These are phyloP conservation scores for Avicennia marina DNA, from an alignment of 257 asterid species.

Conservation along the genomic window DNA sequence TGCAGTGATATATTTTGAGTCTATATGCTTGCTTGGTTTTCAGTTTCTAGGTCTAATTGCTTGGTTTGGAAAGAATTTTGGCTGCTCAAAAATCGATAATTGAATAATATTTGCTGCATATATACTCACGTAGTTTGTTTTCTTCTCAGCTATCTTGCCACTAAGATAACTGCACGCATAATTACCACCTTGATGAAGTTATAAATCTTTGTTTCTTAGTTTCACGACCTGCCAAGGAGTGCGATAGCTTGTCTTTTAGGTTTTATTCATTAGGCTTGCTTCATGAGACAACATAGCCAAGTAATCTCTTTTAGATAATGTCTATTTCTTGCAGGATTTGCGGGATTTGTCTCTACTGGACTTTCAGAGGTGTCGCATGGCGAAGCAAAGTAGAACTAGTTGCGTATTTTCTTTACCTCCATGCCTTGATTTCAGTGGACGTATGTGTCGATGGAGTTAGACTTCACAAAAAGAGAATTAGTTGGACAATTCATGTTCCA, in stretches of 20 bases:
- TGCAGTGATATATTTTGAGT: too few species aligned
- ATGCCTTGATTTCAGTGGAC: not conserved
- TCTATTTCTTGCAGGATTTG: conserved; percentile 24
- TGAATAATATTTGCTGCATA: not conserved
- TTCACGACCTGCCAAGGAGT: conserved; percentile 3
- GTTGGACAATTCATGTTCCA: not conserved
- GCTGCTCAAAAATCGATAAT: not conserved
- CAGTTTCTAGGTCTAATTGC: not conserved
- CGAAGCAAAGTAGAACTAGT: not conserved
- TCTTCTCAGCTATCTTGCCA: not conserved
- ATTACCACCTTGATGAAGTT: not conserved
- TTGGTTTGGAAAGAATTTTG: not conserved
- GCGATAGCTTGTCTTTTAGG: conserved; percentile 7
- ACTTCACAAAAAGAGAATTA: not conserved
- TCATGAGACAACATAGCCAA: not conserved
- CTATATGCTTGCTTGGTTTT: too few species aligned
- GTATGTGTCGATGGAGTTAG: not conserved
- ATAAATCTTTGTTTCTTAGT: not conserved
- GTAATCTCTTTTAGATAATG: not conserved
- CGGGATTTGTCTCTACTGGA: conserved; percentile 21
- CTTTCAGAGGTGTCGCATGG: conserved; percentile 14
- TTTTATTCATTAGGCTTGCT: not conserved
- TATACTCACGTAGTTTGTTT: not conserved
- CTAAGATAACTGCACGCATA: not conserved
- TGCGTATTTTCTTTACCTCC: conserved; percentile 3